A percentile compares a stretch with the other conserved stretches of the same genome.
Evolutionary conservation across 2,329 filamentous ascomycete genomes (phyloP).

Genomic region (Coniochaeta ligniaria): DNA sequence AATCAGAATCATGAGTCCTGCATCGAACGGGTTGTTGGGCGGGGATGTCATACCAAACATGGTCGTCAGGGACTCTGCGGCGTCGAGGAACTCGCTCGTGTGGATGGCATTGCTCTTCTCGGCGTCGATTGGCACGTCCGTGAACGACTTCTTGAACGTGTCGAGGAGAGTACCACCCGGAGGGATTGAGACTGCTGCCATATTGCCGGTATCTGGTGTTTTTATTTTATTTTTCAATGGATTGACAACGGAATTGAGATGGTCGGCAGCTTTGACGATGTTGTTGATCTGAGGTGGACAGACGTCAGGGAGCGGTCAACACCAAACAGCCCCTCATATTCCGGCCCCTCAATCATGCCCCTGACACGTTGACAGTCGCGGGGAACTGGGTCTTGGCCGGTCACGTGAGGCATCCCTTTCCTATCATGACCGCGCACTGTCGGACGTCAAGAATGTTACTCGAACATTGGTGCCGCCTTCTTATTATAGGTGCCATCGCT

Average conservation of each 20-base stretch:
- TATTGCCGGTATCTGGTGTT: conserved; percentile 22
- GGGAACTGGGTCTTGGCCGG: neutral
- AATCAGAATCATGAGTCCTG: neutral
- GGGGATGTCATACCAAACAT: conserved; percentile 63
- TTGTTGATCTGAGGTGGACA: neutral
- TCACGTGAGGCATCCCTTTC: neutral
- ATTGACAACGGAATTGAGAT: neutral
- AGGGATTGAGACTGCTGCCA: conserved; percentile 47
- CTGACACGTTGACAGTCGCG: neutral
- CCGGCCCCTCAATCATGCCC: neutral
- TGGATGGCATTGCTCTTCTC: conserved; percentile 69
- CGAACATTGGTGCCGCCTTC: neutral
- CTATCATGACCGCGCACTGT: too few species aligned
- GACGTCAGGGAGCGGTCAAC: neutral
- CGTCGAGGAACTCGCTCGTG: conserved; percentile 85
- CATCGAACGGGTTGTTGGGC: neutral
- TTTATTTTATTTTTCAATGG: neutral
- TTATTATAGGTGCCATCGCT: too few species aligned
- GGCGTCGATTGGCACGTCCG: conserved; percentile 69
- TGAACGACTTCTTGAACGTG: conserved; percentile 76
- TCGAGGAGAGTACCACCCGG: conserved; percentile 76
- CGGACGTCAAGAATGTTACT: neutral
- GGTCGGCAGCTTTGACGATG: neutral
- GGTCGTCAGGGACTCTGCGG: conserved; percentile 76
- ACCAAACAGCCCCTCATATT: neutral